A percentile compares a stretch with the other conserved stretches of the same genome.
Evolutionary conservation across 768 basidiomycete genomes (phyloP).

Genomic region (Pulveroboletus sp.): DNA sequence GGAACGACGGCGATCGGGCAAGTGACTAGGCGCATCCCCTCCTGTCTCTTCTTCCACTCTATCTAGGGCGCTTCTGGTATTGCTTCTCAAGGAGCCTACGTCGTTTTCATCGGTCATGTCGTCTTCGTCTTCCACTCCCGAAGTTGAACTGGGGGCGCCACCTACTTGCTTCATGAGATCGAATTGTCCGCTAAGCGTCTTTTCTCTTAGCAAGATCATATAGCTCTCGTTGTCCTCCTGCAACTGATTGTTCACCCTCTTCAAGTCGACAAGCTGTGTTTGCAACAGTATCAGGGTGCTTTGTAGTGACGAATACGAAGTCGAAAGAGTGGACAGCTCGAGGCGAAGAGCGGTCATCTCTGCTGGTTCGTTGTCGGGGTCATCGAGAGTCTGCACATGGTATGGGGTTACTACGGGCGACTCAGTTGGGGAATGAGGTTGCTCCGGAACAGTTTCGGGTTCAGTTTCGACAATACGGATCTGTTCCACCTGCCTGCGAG

Average conservation of each 20-base stretch:
- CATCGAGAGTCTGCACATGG: conserved; percentile 47
- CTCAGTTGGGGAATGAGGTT: conserved; percentile 27
- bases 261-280: conserved; percentile 80
- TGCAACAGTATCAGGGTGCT: conserved; percentile 81
- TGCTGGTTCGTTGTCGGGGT: conserved; percentile 71
- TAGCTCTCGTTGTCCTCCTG: conserved; percentile 98
- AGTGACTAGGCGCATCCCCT: conserved; percentile 39
- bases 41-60: conserved; percentile 51
- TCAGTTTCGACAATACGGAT: conserved; percentile 34
- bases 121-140: conserved; percentile 37
- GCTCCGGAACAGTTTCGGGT: conserved; percentile 38
- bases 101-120: conserved; percentile 39
- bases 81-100: conserved; percentile 52
- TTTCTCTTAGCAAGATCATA: conserved; percentile 88
- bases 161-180: conserved; percentile 69
- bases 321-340: conserved; percentile 82
- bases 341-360: conserved; percentile 82
- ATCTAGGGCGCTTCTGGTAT: conserved; percentile 54
- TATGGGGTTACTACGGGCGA: conserved; percentile 18
- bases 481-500: conserved; percentile 50
- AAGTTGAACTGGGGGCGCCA: conserved; percentile 37
- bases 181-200: conserved; percentile 85
- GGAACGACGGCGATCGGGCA: conserved; percentile 35
- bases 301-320: conserved; percentile 78
- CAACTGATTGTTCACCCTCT: conserved; percentile 78